Conservation (phyloP, 495 filamentous ascomycete genomes). For the Polyplosphaeria fusca region DNA sequence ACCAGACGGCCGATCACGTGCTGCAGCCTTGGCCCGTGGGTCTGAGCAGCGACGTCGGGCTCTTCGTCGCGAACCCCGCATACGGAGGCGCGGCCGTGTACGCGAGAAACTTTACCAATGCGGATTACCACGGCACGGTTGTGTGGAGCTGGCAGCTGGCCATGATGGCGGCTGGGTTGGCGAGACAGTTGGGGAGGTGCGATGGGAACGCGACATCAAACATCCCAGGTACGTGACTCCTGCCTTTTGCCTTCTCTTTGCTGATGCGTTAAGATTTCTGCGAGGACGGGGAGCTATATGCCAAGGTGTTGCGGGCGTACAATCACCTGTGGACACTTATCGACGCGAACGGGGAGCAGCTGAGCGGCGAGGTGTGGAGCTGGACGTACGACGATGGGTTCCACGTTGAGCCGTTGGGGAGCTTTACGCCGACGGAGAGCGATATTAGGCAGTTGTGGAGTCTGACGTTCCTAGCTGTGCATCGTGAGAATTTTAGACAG, state of each 20-base stretch:
- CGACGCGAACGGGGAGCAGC: slow-evolving; percentile 50
- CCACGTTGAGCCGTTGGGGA: slow-evolving; percentile 50
- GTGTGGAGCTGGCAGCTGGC: slow-evolving; percentile 65
- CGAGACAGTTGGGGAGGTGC: slow-evolving; percentile 38
- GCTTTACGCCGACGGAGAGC: slow-evolving; percentile 43
- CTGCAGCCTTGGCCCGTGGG: slow-evolving; percentile 57
- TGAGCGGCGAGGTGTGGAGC: slow-evolving; percentile 62
- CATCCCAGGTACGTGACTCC: slow-evolving; percentile 37
- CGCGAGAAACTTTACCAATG: slow-evolving; percentile 52
- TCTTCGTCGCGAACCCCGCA: slow-evolving; percentile 62
- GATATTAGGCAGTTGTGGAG: slow-evolving; percentile 57
- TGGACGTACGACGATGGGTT: slow-evolving; percentile 56
- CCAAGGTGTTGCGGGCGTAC: slow-evolving; percentile 55
- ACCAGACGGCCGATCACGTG: slow-evolving; percentile 55
- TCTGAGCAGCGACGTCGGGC: slow-evolving; percentile 54
- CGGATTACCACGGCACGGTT: slow-evolving; percentile 63
- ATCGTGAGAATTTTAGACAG: slow-evolving; percentile 29
- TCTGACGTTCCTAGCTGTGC: slow-evolving; percentile 55
- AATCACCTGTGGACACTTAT: slow-evolving; percentile 60
- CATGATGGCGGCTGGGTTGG: slow-evolving; percentile 60
- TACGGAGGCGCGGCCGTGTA: slow-evolving; percentile 49
- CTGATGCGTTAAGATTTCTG: slow-evolving; percentile 48
- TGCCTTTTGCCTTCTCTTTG: background rate
- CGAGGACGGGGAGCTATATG: slow-evolving; percentile 44
- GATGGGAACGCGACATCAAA: slow-evolving; percentile 37